Conservation (phyloP, 1,139 yeast genomes). For the Hanseniaspora sp. region DNA sequence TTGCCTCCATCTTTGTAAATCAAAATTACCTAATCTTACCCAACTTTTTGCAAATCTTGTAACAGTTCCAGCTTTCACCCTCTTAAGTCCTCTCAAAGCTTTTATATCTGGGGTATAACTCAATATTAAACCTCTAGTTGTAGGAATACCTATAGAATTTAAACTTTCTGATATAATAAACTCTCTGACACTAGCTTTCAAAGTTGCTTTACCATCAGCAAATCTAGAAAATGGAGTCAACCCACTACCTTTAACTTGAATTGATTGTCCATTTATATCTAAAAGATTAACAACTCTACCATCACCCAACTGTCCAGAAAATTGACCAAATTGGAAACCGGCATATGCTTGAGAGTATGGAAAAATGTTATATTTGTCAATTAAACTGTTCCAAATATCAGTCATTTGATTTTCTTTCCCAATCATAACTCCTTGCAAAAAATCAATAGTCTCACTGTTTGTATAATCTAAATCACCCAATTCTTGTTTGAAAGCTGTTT, state of each 20-base stretch:
- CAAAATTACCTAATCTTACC: slow-evolving; percentile 87
- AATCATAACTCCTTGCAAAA: slow-evolving; percentile 19
- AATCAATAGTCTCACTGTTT: slow-evolving; percentile 25
- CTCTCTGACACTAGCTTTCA: slow-evolving; percentile 79
- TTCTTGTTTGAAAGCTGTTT: slow-evolving; percentile 43
- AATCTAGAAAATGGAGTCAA: slow-evolving; percentile 83
- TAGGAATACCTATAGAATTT: slow-evolving; percentile 71
- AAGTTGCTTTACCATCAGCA: slow-evolving; percentile 93
- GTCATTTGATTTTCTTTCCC: slow-evolving; percentile 48
- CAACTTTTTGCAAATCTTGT: slow-evolving; percentile 76
- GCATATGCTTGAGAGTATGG: slow-evolving; percentile 92
- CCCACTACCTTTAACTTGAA: slow-evolving; percentile 88
- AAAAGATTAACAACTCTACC: slow-evolving; percentile 81
- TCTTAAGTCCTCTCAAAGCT: slow-evolving; percentile 57
- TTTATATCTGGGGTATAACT: slow-evolving; percentile 60
- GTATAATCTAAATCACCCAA: slow-evolving; percentile 39
- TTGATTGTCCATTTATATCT: slow-evolving; percentile 38
- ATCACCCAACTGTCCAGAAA: slow-evolving; percentile 96
- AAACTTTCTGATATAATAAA: slow-evolving; percentile 76
- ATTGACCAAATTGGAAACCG: slow-evolving; percentile 91
- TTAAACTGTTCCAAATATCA: slow-evolving; percentile 40
- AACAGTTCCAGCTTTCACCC: slow-evolving; percentile 76
- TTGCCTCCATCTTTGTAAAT: slow-evolving; percentile 63
- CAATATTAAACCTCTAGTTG: slow-evolving; percentile 71
- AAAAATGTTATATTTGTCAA: slow-evolving; percentile 38